Conservation (phyloP, 2,329 filamentous ascomycete genomes). For the Polytolypa hystricis region DNA sequence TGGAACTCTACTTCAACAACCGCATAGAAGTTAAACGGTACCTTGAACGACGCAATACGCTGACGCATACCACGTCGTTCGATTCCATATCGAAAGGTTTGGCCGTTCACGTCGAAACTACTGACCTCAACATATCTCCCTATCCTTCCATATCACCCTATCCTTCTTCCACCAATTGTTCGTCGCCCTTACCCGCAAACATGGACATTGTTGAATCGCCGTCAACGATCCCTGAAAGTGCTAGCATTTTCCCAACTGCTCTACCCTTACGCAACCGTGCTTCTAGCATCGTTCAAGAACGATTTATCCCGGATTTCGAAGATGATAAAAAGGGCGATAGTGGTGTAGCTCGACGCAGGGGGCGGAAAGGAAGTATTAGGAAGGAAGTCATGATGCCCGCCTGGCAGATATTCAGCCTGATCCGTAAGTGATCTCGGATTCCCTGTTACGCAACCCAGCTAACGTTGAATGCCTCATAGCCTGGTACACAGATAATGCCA, state of each 20-base stretch:
- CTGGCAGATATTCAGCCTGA: slow-evolving; percentile 92
- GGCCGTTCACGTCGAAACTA: slow-evolving; percentile 31
- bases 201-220: slow-evolving; percentile 16
- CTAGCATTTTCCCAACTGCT: slow-evolving; percentile 12
- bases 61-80: slow-evolving; percentile 33
- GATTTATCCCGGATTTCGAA: slow-evolving; percentile 33
- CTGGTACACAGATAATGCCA: slow-evolving; percentile 67
- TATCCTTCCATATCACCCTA: too few relatives aligned
- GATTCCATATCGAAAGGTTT: slow-evolving; percentile 28
- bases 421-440: slow-evolving; percentile 55
- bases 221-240: slow-evolving; percentile 18
- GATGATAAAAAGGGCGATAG: slow-evolving; percentile 24
- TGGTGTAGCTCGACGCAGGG: background rate
- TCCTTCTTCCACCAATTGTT: slow-evolving; percentile 18
- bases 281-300: slow-evolving; percentile 34
- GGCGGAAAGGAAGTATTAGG: slow-evolving; percentile 26
- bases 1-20: slow-evolving; percentile 93
- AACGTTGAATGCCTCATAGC: slow-evolving; percentile 47
- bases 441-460: slow-evolving; percentile 16
- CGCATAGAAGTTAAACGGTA: slow-evolving; percentile 79
- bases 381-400: slow-evolving; percentile 92
- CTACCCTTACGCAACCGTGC: slow-evolving; percentile 10
- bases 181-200: slow-evolving; percentile 3
- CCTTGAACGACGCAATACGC: slow-evolving; percentile 49
- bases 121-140: slow-evolving; percentile 29